Percentiles rank a stretch among this genome's conserved stretches.
Evolutionary conservation across 371 early-diverging fungal species (phyloP).

Genomic region (Phascolomyces articulosus): DNA sequence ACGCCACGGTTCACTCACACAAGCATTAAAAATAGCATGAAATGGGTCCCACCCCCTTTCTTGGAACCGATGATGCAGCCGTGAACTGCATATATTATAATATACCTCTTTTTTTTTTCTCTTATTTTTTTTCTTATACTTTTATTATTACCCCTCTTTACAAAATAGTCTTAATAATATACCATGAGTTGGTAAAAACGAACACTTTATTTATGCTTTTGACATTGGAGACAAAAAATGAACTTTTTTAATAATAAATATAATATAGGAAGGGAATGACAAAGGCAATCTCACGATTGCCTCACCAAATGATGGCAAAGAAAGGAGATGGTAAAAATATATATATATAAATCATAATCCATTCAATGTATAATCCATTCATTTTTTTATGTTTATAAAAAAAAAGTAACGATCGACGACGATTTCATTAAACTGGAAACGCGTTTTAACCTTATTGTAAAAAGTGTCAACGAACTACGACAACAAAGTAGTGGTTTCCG

Average conservation of each 20-base stretch:
- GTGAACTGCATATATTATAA: no score
- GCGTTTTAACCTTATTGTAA: constrained; percentile 61
- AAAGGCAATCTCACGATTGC: constrained; percentile 26
- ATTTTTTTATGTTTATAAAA: neutral
- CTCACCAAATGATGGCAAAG: constrained; percentile 43
- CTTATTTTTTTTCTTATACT: no score
- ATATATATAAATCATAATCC: no score
- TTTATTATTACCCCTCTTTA: no score
- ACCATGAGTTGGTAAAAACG: constrained; percentile 1
- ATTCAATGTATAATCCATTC: no score
- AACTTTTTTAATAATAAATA: neutral
- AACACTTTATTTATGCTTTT: no score
- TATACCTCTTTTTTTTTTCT: no score
- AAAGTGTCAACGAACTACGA: constrained; percentile 54
- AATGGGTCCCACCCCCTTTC: no score
- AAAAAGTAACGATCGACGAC: constrained; percentile 66
- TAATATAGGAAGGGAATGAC: constrained; percentile 28
- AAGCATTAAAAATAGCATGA: no score
- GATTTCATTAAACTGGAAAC: constrained; percentile 66
- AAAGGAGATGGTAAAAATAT: constrained; percentile 38
- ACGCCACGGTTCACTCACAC: no score
- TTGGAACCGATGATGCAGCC: no score
- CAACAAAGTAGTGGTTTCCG: constrained; percentile 77
- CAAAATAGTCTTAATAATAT: no score
- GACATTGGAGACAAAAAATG: neutral